Base-by-base conservation (phyloP, 352 stramenopile genomes). In the Globisporangium perplexum region DNA sequence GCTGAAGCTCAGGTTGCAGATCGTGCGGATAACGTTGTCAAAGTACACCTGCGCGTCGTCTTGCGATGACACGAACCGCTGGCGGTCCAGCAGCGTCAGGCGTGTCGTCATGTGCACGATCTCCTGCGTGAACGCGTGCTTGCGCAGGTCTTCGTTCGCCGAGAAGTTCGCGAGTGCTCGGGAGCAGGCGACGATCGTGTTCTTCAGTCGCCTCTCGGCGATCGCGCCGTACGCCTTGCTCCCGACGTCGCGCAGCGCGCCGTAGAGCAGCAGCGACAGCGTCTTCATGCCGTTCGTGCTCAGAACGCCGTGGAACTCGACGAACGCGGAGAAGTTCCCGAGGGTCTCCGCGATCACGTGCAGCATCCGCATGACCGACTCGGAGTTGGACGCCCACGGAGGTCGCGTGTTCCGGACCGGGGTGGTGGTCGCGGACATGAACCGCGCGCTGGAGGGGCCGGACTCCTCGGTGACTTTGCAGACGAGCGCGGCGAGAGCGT, bases 101-200 rank as follows among this genome's bases (percentile, higher is more conserved):
- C 69, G 66, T 4, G 71, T 74, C 0, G 73, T 66, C 50, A 88
- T 59, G 12, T 81, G 60, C 43, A 90, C 71, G 17, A 88, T 65
- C 3, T 89, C 77, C 3, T 68, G 52, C 18, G 60, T 46, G 47
- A 90, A 86, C 28, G 67, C 69, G 12, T 77, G 65, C 1, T 63
- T 60, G 15, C 75, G 74, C 17, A 83, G 50, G 14, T 93, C 79
- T 8, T 67, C 60, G 47, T 74, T 85, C n/a, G 74, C 76, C 0
- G 83, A 88, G 44, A 93, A 78, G 55, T 93, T 93, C 0, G 66
- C 74, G 0, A 93, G 57, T 1, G 73, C 67, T 38, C 83, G 68
- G 0, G 78, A 86, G 38, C 78, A 88, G 2, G 76, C 62, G 0
- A 80, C 65, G 0, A 65, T 63, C 0, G 82, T 69, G 24, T 69